Evolutionary conservation across 345 rosid genomes (phyloP).

Genomic region (Citrus trifoliata): DNA sequence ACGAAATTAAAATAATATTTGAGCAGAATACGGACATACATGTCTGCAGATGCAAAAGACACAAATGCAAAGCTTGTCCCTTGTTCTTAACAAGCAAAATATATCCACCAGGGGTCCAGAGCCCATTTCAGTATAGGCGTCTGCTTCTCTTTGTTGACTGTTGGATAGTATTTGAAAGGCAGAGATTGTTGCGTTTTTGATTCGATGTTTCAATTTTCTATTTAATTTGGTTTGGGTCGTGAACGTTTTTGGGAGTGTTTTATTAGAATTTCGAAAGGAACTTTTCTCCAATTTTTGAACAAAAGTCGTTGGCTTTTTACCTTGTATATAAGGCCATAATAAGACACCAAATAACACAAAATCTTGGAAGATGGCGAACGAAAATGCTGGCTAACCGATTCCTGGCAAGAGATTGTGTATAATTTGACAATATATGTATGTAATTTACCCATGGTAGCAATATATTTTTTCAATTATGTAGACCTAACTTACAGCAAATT

Average conservation of each 20-base stretch:
- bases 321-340: constrained; percentile 8
- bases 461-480: not conserved
- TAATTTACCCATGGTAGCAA: not conserved
- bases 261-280: constrained; percentile 11
- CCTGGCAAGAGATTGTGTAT: not conserved
- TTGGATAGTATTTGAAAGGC: constrained; percentile 22
- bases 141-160: constrained; percentile 15
- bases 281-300: constrained; percentile 17
- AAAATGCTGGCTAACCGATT: not conserved
- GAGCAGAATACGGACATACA: not conserved
- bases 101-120: not conserved
- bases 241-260: not conserved
- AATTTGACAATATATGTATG: not conserved
- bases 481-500: no score
- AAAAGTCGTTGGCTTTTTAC: not conserved
- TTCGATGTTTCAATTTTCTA: not conserved
- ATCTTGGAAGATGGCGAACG: not conserved
- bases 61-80: not conserved
- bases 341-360: constrained; percentile 4
- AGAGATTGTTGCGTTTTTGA: constrained; percentile 16
- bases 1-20: not conserved
- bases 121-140: not conserved
- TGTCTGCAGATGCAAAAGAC: constrained; percentile 6
- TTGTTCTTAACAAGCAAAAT: constrained; percentile 6
- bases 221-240: not conserved